phyloP scores from a whole-genome alignment of 768 basidiomycete genomes.

The Russula ochroleuca region DNA sequence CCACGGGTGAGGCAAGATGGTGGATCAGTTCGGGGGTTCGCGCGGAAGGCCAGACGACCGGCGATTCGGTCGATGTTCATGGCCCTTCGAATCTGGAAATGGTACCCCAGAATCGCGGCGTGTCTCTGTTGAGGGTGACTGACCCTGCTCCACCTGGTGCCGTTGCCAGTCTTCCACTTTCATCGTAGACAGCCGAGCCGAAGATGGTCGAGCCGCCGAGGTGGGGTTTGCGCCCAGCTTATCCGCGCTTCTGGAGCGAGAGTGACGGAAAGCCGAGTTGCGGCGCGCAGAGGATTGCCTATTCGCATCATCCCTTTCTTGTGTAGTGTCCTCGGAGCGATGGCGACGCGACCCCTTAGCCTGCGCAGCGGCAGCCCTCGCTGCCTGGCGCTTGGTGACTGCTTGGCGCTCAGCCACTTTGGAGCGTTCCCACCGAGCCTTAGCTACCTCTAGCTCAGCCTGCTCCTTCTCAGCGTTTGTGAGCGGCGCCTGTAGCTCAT shows the following conservation, averaged over 20 bases:
- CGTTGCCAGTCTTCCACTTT: slow-evolving; percentile 86
- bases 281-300: slow-evolving; percentile 9
- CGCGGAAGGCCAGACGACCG: slow-evolving; percentile 36
- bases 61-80: slow-evolving; percentile 33
- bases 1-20: slow-evolving; percentile 3
- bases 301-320: slow-evolving; percentile 12
- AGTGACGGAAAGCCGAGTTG: slow-evolving; percentile 33
- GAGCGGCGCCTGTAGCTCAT: slow-evolving; percentile 75
- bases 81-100: slow-evolving; percentile 47
- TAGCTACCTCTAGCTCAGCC: slow-evolving; percentile 70
- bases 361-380: slow-evolving; percentile 45
- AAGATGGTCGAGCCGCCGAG: slow-evolving; percentile 36
- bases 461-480: slow-evolving; percentile 77
- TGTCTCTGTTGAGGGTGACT: slow-evolving; percentile 21
- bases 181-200: slow-evolving; percentile 65
- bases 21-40: slow-evolving; percentile 38
- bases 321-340: slow-evolving; percentile 40
- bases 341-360: slow-evolving; percentile 50
- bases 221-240: slow-evolving; percentile 45
- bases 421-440: slow-evolving; percentile 77
- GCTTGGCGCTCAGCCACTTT: slow-evolving; percentile 70
- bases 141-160: slow-evolving; percentile 51
- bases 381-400: slow-evolving; percentile 64
- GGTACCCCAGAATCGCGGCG: slow-evolving; percentile 45
- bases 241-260: slow-evolving; percentile 59